Base-by-base conservation (phyloP, 2,329 filamentous ascomycete species). In the Periconia sp. region DNA sequence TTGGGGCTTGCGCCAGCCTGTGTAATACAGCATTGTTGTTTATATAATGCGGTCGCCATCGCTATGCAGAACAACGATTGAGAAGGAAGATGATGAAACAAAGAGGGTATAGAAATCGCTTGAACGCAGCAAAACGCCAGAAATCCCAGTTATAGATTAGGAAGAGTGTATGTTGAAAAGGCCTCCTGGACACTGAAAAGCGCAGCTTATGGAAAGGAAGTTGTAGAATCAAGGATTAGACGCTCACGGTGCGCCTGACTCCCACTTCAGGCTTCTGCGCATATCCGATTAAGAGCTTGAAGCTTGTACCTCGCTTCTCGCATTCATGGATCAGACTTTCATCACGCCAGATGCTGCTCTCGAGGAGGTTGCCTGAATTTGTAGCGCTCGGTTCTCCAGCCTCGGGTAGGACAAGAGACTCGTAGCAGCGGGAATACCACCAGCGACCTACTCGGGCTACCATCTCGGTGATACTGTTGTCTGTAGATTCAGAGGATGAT, bases 391-490 rank as follows among this genome's bases (percentile, higher is more conserved):
- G 54, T 21, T 66, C 65, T 36, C 59, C 61, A 13, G 57, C 61
- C 42, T 66, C 63, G 5, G 66, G 63, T 4, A 77, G 57, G 7
- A 85, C 76, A 4, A 81, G 78, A 43, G 80, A 83, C 71, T 96
- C 92, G 67, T 96, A 97, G 75, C 92, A 96, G 38, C 88, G 84
- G 8, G 84, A 88, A 71, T 96, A 97, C 94, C 94, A 99, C 90
- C 92, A 97, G 30, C 94, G 82, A 2, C 91, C 92, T 9, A 97
- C 92, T 50, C 85, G 87, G 12, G 91, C 87, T 16, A 97, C 91
- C 79, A 95, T 95, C 63, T 89, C 92, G 11, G 90, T 89, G 63
- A 97, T 96, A 54, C 84, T 86, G 62, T 91, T 89, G 55, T 96
- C 90, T 16, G 87, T 72, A 16, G 65, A 66, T n/a, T 67, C 66